These are phyloP conservation scores for Beauveria sp. DNA, from an alignment of 2,329 filamentous ascomycete genomes.

Conservation along the genomic window DNA sequence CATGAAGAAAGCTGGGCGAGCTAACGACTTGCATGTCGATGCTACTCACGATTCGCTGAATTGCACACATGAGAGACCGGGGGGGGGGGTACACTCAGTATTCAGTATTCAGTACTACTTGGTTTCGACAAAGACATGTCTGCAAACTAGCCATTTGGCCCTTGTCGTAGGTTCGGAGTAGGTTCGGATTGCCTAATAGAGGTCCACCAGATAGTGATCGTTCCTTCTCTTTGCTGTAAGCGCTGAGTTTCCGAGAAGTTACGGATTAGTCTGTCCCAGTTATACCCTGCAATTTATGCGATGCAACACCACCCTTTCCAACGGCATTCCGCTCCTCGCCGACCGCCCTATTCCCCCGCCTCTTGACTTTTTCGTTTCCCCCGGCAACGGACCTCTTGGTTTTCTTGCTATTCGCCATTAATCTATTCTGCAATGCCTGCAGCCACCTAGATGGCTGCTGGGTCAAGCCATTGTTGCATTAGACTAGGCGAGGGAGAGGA, in stretches of 20 bases:
- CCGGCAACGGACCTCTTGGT: background rate
- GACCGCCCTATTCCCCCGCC: background rate
- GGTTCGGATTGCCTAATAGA: conserved; percentile 2
- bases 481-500: background rate
- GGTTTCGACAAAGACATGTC: background rate
- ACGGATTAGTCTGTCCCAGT: background rate
- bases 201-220: background rate
- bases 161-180: background rate
- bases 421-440: background rate
- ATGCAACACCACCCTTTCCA: background rate
- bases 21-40: background rate
- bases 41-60: conserved; percentile 3
- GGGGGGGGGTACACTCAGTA: background rate
- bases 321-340: background rate
- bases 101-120: too few relatives aligned
- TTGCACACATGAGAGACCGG: background rate
- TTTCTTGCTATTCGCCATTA: background rate
- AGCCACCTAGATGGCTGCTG: background rate
- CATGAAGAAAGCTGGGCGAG: background rate
- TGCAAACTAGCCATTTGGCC: background rate
- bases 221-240: background rate
- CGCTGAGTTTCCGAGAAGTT: background rate
- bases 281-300: background rate
- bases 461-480: background rate
- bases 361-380: background rate